Evolutionary conservation across 164 flowering plant genomes (phyloP).

Genomic region (Chimonanthus salicifolius): DNA sequence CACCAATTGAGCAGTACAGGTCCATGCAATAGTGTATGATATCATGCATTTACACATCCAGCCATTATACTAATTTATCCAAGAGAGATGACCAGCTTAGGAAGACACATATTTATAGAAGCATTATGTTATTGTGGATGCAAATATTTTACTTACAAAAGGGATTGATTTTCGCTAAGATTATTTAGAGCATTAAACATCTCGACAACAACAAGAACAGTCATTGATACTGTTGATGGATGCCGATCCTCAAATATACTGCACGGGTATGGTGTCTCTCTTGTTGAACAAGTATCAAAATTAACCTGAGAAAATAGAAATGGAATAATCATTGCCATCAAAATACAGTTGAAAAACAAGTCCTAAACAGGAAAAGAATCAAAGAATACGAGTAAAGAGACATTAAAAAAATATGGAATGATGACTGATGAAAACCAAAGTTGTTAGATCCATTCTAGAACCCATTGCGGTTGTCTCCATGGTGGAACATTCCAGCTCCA

Average conservation of each 20-base stretch:
- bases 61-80: too few species aligned
- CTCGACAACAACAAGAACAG: constrained; percentile 98
- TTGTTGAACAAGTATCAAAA: constrained; percentile 78
- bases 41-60: too few species aligned
- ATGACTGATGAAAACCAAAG: too few species aligned
- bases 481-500: too few species aligned
- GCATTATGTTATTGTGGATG: neutral
- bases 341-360: neutral
- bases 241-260: constrained; percentile 84
- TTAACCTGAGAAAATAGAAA: constrained; percentile 53
- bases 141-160: constrained; percentile 54
- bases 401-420: too few species aligned
- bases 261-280: constrained; percentile 85
- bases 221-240: constrained; percentile 98
- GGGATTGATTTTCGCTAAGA: constrained; percentile 97
- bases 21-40: too few species aligned
- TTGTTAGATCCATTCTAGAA: too few species aligned
- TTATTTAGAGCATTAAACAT: constrained; percentile 99
- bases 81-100: too few species aligned
- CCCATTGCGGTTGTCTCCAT: too few species aligned
- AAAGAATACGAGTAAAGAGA: neutral
- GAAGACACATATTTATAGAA: too few species aligned
- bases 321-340: neutral
- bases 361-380: neutral
- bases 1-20: too few species aligned